phyloP scores from a whole-genome alignment of 2,329 filamentous ascomycete species.

The Coccinonectria pachysandricola region DNA sequence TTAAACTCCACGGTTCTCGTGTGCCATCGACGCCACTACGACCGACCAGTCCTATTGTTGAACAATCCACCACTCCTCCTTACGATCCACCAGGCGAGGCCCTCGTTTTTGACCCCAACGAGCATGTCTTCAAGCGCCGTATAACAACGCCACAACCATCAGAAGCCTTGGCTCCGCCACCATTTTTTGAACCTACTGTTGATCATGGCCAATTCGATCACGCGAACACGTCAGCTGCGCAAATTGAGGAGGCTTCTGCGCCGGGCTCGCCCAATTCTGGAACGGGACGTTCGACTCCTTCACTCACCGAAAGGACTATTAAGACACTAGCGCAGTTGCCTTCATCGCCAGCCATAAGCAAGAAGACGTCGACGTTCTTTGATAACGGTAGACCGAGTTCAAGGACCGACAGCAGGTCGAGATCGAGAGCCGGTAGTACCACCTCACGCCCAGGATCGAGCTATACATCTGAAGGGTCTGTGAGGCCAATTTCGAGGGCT shows the following conservation, averaged over 20 bases:
- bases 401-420: conserved; percentile 34
- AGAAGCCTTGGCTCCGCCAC: conserved; percentile 16
- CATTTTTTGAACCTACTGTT: conserved; percentile 11
- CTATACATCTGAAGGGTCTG: conserved; percentile 52
- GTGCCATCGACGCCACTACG: conserved; percentile 13
- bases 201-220: conserved; percentile 12
- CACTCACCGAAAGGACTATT: conserved; percentile 73
- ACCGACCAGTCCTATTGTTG: conserved; percentile 11
- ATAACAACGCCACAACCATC: conserved; percentile 23
- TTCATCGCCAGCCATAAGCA: conserved; percentile 60
- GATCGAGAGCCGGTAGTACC: conserved; percentile 35
- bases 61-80: conserved; percentile 15
- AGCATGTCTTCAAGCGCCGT: conserved; percentile 15
- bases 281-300: conserved; percentile 31
- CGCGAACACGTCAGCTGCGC: conserved; percentile 7
- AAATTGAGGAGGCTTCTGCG: conserved; percentile 10
- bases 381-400: conserved; percentile 48
- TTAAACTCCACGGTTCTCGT: conserved; percentile 8
- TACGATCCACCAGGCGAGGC: conserved; percentile 15
- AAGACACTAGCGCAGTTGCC: conserved; percentile 73
- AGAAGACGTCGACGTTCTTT: conserved; percentile 64
- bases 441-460: conserved; percentile 44
- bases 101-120: conserved; percentile 12
- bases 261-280: conserved; percentile 9
- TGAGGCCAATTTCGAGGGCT: conserved; percentile 37